Evolutionary conservation across 352 stramenopile genomes (phyloP), one percentile per base, ranked within the genome.

Genomic region (Globisporangium cystogenes): DNA sequence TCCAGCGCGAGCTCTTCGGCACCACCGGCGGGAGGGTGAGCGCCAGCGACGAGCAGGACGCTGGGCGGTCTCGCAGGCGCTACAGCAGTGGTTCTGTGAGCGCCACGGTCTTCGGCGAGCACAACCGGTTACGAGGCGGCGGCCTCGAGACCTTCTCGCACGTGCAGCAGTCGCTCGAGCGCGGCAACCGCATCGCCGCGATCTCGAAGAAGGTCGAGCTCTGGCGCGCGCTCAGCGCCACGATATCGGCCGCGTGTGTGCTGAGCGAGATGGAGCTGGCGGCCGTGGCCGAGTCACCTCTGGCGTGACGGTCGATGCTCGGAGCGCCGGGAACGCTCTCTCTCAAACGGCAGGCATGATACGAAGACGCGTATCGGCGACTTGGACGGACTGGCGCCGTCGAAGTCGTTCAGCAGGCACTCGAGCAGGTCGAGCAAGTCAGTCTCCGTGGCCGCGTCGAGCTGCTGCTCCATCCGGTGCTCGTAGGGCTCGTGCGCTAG

Each of bases 201-300:
- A 62, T 74, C 51, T 53, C 65, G 14, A 76, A 76, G 58, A 76
- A 74, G 42, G 60, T 65, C 11, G 68, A 73, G 31, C 55, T 77
- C 3, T 77, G 68, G 65, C 65, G 62, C 16, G 43, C 55, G 20
- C 54, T 74, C 8, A 64, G 62, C 46, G 52, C 49, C 24, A 68
- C 68, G 21, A 67, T 72, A 37, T 51, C 47, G 0, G 62, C 57
- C 3, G 60, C 51, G 6, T 71, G 64, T 36, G 55, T 77, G 21
- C 33, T 77, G 5, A 64, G 42, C 18, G 27, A 65, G 18, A 36
- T 57, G 3, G 65, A 74, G 36, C 33, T 68, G 21, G 24, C 53
- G 15, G 21, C 6, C n/a, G 33, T 39, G 7, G 47, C 41, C 7
- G 51, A 31, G 18, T 16, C 27, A 21, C 51, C 48, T n/a, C 36